Evolutionary conservation across 2,329 filamentous ascomycete genomes (phyloP).

Genomic region (Plenodomus biglobosus): DNA sequence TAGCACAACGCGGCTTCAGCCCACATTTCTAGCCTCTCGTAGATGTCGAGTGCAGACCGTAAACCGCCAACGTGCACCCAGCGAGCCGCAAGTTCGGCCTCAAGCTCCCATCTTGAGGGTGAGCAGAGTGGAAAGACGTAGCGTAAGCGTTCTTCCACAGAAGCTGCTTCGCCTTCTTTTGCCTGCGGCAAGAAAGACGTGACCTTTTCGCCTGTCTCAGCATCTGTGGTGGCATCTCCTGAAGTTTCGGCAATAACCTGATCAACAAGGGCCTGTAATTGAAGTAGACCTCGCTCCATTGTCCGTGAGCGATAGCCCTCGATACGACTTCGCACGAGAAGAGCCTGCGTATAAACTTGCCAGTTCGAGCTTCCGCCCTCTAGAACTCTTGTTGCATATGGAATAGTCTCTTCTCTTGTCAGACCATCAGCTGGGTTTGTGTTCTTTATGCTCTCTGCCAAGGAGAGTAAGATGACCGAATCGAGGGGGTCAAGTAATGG

Average conservation of each 20-base stretch:
- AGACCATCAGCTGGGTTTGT: slow-evolving; percentile 81
- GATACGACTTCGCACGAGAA: slow-evolving; percentile 85
- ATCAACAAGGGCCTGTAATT: slow-evolving; percentile 92
- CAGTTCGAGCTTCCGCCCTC: slow-evolving; percentile 90
- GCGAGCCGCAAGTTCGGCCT: slow-evolving; percentile 87
- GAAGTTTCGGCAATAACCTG: slow-evolving; percentile 88
- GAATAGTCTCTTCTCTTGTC: slow-evolving; percentile 89
- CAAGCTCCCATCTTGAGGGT: slow-evolving; percentile 88
- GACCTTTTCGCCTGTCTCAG: slow-evolving; percentile 49
- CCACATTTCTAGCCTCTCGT: slow-evolving; percentile 90
- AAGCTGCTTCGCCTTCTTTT: slow-evolving; percentile 74
- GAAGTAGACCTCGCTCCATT: slow-evolving; percentile 82
- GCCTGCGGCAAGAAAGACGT: slow-evolving; percentile 80
- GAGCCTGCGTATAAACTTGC: slow-evolving; percentile 94
- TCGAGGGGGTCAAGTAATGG: slow-evolving; percentile 81
- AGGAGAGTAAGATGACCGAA: slow-evolving; percentile 78
- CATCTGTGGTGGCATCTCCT: slow-evolving; percentile 27
- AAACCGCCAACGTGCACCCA: slow-evolving; percentile 89
- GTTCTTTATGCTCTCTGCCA: slow-evolving; percentile 87
- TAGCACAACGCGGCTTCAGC: slow-evolving; percentile 91
- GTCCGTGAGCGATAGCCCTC: slow-evolving; percentile 87
- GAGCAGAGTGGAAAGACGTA: slow-evolving; percentile 84
- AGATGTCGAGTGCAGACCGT: slow-evolving; percentile 89
- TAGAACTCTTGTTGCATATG: slow-evolving; percentile 85
- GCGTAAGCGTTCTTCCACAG: slow-evolving; percentile 71